A percentile compares a stretch with the other conserved stretches of the same genome.
Conservation (phyloP, 768 basidiomycete species). For the Pleurotus cornucopiae region DNA sequence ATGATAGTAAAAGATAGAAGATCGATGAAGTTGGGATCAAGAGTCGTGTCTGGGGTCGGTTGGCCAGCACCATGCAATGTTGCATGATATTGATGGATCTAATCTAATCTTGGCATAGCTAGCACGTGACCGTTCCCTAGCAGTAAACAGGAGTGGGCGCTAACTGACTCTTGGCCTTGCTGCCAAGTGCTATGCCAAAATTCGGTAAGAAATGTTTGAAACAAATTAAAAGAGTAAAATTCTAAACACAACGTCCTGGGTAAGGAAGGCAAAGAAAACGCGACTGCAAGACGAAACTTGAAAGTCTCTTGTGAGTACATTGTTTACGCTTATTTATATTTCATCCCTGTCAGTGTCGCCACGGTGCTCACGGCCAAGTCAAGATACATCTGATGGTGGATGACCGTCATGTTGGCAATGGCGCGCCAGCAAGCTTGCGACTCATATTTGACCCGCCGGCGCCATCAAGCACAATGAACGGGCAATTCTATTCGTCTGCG, state of each 20-base stretch:
- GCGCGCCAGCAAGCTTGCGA: not conserved
- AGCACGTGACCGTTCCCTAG: too few relatives aligned
- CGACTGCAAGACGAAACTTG: not conserved
- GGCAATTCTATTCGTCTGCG: not conserved
- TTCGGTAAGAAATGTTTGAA: too few relatives aligned
- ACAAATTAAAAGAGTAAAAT: too few relatives aligned
- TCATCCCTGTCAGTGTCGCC: too few relatives aligned
- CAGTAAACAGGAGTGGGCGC: too few relatives aligned
- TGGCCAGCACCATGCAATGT: not conserved
- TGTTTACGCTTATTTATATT: too few relatives aligned
- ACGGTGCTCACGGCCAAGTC: too few relatives aligned
- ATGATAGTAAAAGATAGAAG: slow-evolving; percentile 13
- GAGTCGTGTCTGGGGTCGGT: slow-evolving; percentile 2
- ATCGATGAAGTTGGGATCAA: slow-evolving; percentile 1
- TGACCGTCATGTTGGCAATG: not conserved
- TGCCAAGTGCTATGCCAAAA: too few relatives aligned
- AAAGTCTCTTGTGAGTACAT: not conserved
- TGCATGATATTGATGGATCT: not conserved
- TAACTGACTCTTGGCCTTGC: too few relatives aligned
- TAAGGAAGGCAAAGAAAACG: too few relatives aligned
- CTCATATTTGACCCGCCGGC: not conserved
- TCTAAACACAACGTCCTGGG: too few relatives aligned
- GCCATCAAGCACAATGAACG: not conserved
- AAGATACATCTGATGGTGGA: too few relatives aligned
- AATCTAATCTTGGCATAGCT: not conserved